Conservation (phyloP, 768 basidiomycete species). For the Vishniacozyma victoriae region DNA sequence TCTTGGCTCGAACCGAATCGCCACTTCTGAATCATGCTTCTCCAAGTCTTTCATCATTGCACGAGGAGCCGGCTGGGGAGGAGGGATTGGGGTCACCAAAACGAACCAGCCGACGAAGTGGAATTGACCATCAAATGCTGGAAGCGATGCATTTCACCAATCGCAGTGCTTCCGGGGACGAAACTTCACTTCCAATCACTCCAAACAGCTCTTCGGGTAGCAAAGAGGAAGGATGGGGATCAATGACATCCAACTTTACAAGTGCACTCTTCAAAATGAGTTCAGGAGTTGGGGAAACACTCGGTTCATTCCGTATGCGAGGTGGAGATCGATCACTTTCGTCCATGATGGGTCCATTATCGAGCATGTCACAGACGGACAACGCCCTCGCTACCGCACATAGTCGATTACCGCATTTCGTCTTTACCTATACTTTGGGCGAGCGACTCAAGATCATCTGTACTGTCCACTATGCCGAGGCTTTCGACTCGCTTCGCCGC, state of each 20-base stretch:
- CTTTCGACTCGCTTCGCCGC: constrained; percentile 64
- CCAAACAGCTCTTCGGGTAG: not conserved
- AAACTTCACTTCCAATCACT: constrained; percentile 2
- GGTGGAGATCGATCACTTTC: constrained; percentile 26
- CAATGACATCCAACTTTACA: constrained; percentile 28
- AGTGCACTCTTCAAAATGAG: constrained; percentile 32
- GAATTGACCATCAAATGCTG: not conserved
- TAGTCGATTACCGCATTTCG: constrained; percentile 76
- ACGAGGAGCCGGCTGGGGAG: too few species aligned
- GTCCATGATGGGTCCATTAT: constrained; percentile 23
- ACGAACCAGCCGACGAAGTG: not conserved
- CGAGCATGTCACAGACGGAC: constrained; percentile 14
- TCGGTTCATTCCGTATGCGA: constrained; percentile 22
- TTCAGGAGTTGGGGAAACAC: constrained; percentile 21
- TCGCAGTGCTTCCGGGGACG: constrained; percentile 6
- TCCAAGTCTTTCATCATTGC: too few species aligned
- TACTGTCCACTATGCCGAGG: constrained; percentile 73
- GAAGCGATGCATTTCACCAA: constrained; percentile 19
- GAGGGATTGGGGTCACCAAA: too few species aligned
- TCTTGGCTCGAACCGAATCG: not conserved
- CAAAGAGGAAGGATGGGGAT: constrained; percentile 28
- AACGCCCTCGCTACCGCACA: constrained; percentile 37
- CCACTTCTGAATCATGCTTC: not conserved
- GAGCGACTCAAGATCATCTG: constrained; percentile 70
- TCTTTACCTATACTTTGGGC: constrained; percentile 73